A percentile compares a stretch with the other conserved stretches of the same genome.
phyloP scores from a whole-genome alignment of 2,329 filamentous ascomycete genomes.

The Microthyrium microscopicum region DNA sequence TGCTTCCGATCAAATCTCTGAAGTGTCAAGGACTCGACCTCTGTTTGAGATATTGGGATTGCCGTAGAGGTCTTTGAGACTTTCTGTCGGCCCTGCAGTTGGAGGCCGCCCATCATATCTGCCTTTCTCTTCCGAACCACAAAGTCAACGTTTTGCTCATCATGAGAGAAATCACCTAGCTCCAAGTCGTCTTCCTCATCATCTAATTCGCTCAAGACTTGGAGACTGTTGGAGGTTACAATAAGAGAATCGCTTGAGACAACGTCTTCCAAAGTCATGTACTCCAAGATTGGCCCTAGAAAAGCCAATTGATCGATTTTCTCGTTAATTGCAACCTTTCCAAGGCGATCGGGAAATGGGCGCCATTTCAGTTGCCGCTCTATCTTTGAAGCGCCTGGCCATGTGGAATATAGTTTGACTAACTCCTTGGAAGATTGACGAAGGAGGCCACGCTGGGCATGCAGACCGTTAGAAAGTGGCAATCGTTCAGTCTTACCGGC shows the following conservation, averaged over 20 bases:
- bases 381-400: slow-evolving; percentile 24
- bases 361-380: slow-evolving; percentile 28
- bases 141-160: slow-evolving; percentile 17
- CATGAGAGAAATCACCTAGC: slow-evolving; percentile 11
- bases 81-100: too few species aligned
- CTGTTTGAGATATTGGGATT: too few species aligned
- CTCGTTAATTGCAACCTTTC: slow-evolving; percentile 21
- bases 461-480: too few species aligned
- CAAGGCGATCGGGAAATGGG: slow-evolving; percentile 28
- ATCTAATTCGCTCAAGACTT: slow-evolving; percentile 23
- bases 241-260: slow-evolving; percentile 25
- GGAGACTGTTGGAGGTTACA: slow-evolving; percentile 33
- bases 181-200: slow-evolving; percentile 22
- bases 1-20: too few species aligned
- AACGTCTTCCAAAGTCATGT: slow-evolving; percentile 17
- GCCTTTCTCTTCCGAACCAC: slow-evolving; percentile 25
- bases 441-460: too few species aligned
- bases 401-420: too few species aligned
- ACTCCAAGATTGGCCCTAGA: slow-evolving; percentile 19
- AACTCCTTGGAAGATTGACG: too few species aligned
- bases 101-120: too few species aligned
- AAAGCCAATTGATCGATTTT: slow-evolving; percentile 21
- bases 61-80: too few species aligned
- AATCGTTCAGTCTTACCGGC: too few species aligned
- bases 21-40: too few species aligned